Evolutionary conservation across 768 basidiomycete genomes (phyloP), one percentile per base, ranked within the genome.

Genomic region (Tylopilus felleus): DNA sequence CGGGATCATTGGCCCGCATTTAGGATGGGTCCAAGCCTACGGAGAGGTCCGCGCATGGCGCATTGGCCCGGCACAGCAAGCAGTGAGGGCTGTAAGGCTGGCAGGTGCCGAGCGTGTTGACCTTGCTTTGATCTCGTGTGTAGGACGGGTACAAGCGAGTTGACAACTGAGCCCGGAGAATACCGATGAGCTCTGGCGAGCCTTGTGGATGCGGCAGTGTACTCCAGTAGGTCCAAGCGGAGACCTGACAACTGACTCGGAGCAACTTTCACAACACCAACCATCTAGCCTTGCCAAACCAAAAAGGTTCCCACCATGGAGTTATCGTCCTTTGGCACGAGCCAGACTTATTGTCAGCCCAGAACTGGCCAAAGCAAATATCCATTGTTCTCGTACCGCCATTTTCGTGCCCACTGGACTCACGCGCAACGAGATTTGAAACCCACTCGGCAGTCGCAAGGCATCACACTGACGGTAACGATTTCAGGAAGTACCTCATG

Each of bases 71-170:
- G 44, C 33, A 35, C 31, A 43, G 21, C 16, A 29, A 45, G 23
- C 29, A 29, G 8, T 19, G 36, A 25, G 16, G 45, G 17, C 19
- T 23, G 14, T 27, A 23, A 21, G 25, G 9, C 39, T 53, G 61
- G 55, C 41, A 52, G 39, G 23, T 51, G 52, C 62, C 62, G 54
- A 41, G 22, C 23, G n/a, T n/a, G 23, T 13, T 23, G 55, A 14
- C 45, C 50, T 65, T 65, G 62, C 62, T 61, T 63, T 63, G 55
- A 61, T n/a, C 52, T 39, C 47, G 29, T 12, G 29, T 17, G 9
- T 19, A n/a, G 19, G 8, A 46, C 39, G 44, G 50, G 52, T 33
- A 41, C 48, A 50, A 48, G 51, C 62, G 46, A 27, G 5, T 5
- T 36, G 17, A 17, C 35, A 36, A 8, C 35, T 36, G 16, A 36